A percentile compares a stretch with the other conserved stretches of the same genome.
Conservation (phyloP, 805 yeast genomes). For the Blastobotrys terrestris region DNA sequence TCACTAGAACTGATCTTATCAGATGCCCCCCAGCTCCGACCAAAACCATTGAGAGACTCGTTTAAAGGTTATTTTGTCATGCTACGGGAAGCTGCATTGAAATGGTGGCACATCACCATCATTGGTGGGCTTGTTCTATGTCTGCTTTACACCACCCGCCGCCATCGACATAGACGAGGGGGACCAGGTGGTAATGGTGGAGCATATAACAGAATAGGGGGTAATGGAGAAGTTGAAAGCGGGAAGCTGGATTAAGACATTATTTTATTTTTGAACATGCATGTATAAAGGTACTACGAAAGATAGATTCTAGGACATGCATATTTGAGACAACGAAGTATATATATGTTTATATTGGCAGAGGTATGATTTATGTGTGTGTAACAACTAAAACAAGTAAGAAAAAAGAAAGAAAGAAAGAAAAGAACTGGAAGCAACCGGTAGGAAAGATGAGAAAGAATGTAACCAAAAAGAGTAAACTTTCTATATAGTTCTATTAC, state of each 20-base stretch:
- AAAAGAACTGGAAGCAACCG: neutral
- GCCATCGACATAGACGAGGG: neutral
- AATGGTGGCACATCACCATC: neutral
- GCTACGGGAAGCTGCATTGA: neutral
- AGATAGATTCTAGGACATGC: neutral
- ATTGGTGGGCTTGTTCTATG: neutral
- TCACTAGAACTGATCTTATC: slow-evolving; percentile 14
- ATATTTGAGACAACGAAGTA: neutral
- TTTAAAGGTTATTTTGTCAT: slow-evolving; percentile 3
- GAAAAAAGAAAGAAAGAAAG: neutral
- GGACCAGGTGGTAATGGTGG: neutral
- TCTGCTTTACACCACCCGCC: neutral
- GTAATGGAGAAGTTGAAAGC: neutral
- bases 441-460: neutral
- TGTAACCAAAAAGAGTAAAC: neutral
- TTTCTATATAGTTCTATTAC: neutral
- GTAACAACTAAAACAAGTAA: too few species aligned
- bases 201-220: neutral
- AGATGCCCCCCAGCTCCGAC: slow-evolving; percentile 6
- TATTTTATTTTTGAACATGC: neutral
- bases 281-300: neutral
- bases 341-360: neutral
- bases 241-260: slow-evolving; percentile 1
- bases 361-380: neutral
- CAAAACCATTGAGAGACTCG: slow-evolving; percentile 7